Evolutionary conservation across 2,329 filamentous ascomycete genomes (phyloP).

Genomic region (Aspergillus versicolor): DNA sequence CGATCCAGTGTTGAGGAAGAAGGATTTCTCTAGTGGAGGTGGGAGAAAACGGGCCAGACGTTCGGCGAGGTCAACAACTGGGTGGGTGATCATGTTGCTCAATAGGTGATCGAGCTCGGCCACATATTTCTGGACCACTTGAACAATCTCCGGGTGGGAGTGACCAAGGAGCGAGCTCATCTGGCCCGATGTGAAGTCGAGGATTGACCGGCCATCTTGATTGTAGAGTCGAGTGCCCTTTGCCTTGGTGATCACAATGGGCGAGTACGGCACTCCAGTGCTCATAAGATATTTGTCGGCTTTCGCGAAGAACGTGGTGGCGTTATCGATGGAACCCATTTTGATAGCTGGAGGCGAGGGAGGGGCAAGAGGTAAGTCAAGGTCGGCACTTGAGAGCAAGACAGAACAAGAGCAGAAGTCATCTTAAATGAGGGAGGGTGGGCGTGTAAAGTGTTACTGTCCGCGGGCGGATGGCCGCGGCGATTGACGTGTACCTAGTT

Average conservation of each 20-base stretch:
- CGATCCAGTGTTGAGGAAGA: constrained; percentile 59
- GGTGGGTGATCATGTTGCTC: constrained; percentile 58
- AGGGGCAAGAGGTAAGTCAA: not conserved
- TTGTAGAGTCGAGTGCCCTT: constrained; percentile 50
- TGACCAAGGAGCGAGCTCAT: constrained; percentile 62
- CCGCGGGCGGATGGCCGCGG: not conserved
- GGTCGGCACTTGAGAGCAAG: not conserved
- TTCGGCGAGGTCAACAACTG: constrained; percentile 56
- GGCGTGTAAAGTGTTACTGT: not conserved
- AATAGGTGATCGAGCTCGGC: constrained; percentile 58
- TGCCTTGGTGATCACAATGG: constrained; percentile 47
- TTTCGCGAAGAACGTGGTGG: constrained; percentile 31
- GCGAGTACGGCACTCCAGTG: constrained; percentile 42
- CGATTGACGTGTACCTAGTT: not conserved
- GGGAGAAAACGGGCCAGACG: constrained; percentile 53
- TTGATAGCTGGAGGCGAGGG: not conserved
- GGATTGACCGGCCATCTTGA: constrained; percentile 43
- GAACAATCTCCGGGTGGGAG: constrained; percentile 58
- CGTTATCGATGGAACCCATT: not conserved
- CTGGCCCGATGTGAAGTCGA: constrained; percentile 62
- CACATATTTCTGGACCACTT: constrained; percentile 51
- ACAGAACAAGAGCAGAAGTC: not conserved
- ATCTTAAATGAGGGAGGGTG: not conserved
- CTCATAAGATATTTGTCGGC: constrained; percentile 44
- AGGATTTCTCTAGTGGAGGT: constrained; percentile 50